phyloP scores from a whole-genome alignment of 2,329 filamentous ascomycete genomes.

The Esteya vermicola region DNA sequence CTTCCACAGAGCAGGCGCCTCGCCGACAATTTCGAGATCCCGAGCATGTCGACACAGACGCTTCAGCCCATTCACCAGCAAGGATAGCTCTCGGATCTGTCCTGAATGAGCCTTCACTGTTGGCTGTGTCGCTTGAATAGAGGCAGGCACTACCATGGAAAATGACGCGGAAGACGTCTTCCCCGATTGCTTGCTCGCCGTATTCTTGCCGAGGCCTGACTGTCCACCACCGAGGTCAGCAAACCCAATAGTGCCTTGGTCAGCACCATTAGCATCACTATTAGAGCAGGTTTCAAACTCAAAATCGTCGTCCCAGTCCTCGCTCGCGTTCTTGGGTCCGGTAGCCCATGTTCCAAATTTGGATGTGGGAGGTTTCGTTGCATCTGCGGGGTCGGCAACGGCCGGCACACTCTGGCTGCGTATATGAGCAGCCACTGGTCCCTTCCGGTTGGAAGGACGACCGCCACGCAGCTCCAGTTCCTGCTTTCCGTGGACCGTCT shows the following conservation, averaged over 20 bases:
- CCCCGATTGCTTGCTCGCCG: slow-evolving; percentile 7
- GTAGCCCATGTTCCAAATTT: slow-evolving; percentile 77
- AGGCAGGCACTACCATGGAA: slow-evolving; percentile 60
- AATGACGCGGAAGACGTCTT: slow-evolving; percentile 23
- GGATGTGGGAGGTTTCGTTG: slow-evolving; percentile 35
- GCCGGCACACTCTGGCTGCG: slow-evolving; percentile 72
- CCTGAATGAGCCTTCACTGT: slow-evolving; percentile 73
- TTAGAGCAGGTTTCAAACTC: slow-evolving; percentile 46
- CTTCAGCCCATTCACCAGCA: slow-evolving; percentile 73
- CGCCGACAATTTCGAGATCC: slow-evolving; percentile 49
- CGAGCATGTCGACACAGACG: slow-evolving; percentile 57
- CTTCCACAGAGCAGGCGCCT: slow-evolving; percentile 53
- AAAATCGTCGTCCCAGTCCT: slow-evolving; percentile 86
- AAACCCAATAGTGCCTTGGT: slow-evolving; percentile 1
- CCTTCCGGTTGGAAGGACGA: slow-evolving; percentile 50
- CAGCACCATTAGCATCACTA: slow-evolving; percentile 11
- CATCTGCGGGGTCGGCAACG: slow-evolving; percentile 47
- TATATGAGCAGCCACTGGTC: slow-evolving; percentile 55
- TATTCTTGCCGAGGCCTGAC: background rate
- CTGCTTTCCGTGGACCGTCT: slow-evolving; percentile 65
- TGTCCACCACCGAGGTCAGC: background rate
- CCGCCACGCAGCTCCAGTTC: slow-evolving; percentile 57
- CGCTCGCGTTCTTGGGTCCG: slow-evolving; percentile 64
- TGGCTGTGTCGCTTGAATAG: slow-evolving; percentile 67
- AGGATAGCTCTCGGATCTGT: slow-evolving; percentile 67